Conservation (phyloP, 2,329 filamentous ascomycete genomes). For the Leptographium lundbergii region DNA sequence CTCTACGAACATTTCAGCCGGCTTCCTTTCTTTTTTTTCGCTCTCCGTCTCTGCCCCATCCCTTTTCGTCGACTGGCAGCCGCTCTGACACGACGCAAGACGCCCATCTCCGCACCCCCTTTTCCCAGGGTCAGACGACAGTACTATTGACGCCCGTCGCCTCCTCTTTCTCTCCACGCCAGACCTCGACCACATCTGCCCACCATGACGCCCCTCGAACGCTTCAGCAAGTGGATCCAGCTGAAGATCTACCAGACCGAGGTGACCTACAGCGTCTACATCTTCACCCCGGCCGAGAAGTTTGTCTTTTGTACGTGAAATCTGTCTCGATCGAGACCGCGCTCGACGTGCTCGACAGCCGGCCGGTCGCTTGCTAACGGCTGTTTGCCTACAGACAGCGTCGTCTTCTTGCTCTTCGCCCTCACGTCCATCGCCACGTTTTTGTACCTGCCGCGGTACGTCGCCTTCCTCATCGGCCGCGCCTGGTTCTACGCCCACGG, state of each 20-base stretch:
- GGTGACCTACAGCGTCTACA: conserved; percentile 92
- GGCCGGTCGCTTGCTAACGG: no score
- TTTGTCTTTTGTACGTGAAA: conserved; percentile 78
- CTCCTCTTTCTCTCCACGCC: not conserved
- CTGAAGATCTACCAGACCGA: conserved; percentile 98
- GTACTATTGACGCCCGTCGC: not conserved
- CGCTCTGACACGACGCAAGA: no score
- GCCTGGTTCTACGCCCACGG: conserved; percentile 93
- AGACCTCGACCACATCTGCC: not conserved
- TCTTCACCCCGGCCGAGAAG: conserved; percentile 92
- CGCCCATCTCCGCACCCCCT: no score
- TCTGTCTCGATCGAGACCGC: no score
- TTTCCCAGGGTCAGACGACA: no score
- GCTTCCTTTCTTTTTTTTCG: no score
- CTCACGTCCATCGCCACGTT: conserved; percentile 77
- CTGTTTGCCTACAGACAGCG: conserved; percentile 49
- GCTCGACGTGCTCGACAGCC: no score
- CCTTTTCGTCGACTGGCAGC: no score
- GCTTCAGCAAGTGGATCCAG: conserved; percentile 72
- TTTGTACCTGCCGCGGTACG: conserved; percentile 87
- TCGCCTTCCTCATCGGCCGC: conserved; percentile 68
- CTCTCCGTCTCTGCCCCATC: no score
- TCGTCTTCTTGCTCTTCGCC: conserved; percentile 80
- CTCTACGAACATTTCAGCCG: no score
- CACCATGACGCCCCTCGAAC: conserved; percentile 30